Evolutionary conservation across 2,329 filamentous ascomycete genomes (phyloP).

Genomic region (Colletotrichum phormii): DNA sequence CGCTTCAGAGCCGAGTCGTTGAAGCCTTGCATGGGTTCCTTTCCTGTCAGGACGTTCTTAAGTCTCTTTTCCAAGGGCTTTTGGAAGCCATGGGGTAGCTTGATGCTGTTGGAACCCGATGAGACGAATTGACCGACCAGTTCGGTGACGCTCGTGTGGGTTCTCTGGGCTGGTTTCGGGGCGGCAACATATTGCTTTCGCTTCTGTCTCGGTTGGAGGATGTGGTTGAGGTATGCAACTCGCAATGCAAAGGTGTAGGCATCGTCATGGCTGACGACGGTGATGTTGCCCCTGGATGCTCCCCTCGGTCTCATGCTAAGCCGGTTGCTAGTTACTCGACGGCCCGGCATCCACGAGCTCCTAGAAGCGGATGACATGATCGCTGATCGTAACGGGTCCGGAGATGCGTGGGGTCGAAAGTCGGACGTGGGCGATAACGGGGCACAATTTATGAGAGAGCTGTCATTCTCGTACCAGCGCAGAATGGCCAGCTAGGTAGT

Average conservation of each 20-base stretch:
- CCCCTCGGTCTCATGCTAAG: constrained; percentile 55
- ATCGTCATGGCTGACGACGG: constrained; percentile 75
- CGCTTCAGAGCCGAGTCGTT: constrained; percentile 91
- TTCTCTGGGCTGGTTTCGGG: constrained; percentile 69
- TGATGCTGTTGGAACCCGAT: constrained; percentile 60
- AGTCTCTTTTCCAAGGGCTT: constrained; percentile 75
- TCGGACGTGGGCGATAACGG: constrained; percentile 26
- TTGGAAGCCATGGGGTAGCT: constrained; percentile 69
- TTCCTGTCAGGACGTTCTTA: constrained; percentile 82
- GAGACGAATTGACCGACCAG: constrained; percentile 87
- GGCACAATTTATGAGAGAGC: constrained; percentile 23
- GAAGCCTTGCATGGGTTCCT: constrained; percentile 87
- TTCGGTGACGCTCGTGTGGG: constrained; percentile 82
- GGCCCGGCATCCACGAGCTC: constrained; percentile 57
- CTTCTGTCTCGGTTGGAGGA: constrained; percentile 90
- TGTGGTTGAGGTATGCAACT: constrained; percentile 90
- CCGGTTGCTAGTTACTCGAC: constrained; percentile 58
- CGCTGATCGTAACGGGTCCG: constrained; percentile 43
- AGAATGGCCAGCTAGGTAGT: constrained; percentile 21
- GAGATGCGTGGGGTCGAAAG: constrained; percentile 19
- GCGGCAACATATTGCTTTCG: constrained; percentile 85
- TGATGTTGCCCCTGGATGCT: constrained; percentile 53
- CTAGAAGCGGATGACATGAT: constrained; percentile 65
- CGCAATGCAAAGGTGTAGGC: constrained; percentile 93
- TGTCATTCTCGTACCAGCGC: constrained; percentile 36